Conservation (phyloP, 2,329 filamentous ascomycete genomes). For the Pseudopithomyces maydicus region DNA sequence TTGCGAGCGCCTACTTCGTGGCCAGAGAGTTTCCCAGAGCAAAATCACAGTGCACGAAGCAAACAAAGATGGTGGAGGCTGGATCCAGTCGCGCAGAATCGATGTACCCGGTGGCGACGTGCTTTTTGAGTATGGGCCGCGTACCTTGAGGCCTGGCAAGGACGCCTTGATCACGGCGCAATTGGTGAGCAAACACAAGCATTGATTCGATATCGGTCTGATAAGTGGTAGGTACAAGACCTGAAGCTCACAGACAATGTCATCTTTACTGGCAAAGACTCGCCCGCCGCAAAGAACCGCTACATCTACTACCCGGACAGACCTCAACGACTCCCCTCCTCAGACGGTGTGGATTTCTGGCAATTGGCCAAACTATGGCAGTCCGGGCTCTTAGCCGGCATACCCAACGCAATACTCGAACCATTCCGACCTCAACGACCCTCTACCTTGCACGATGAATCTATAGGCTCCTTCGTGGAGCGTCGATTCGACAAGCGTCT, state of each 20-base stretch:
- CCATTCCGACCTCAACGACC: conserved; percentile 38
- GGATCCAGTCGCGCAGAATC: conserved; percentile 73
- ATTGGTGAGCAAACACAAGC: conserved; percentile 60
- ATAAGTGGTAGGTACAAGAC: conserved; percentile 57
- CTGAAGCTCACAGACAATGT: conserved; percentile 63
- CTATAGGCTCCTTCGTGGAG: conserved; percentile 69
- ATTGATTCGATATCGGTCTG: background rate
- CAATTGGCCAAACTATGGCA: conserved; percentile 45
- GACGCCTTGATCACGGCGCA: conserved; percentile 72
- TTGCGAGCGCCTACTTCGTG: conserved; percentile 69
- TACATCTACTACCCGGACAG: conserved; percentile 90
- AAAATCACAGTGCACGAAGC: conserved; percentile 84
- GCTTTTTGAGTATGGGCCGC: conserved; percentile 82
- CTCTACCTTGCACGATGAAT: conserved; percentile 63
- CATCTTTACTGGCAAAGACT: conserved; percentile 56
- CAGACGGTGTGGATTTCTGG: conserved; percentile 26
- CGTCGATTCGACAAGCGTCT: conserved; percentile 60
- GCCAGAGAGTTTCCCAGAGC: conserved; percentile 68
- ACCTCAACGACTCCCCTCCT: conserved; percentile 59
- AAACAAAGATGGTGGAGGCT: conserved; percentile 74
- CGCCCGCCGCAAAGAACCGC: conserved; percentile 65
- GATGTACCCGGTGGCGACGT: conserved; percentile 67
- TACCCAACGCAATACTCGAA: conserved; percentile 47
- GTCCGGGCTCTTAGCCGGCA: conserved; percentile 63
- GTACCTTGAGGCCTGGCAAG: conserved; percentile 67